Conservation (phyloP, 768 basidiomycete species). For the Roridomyces roridus region DNA sequence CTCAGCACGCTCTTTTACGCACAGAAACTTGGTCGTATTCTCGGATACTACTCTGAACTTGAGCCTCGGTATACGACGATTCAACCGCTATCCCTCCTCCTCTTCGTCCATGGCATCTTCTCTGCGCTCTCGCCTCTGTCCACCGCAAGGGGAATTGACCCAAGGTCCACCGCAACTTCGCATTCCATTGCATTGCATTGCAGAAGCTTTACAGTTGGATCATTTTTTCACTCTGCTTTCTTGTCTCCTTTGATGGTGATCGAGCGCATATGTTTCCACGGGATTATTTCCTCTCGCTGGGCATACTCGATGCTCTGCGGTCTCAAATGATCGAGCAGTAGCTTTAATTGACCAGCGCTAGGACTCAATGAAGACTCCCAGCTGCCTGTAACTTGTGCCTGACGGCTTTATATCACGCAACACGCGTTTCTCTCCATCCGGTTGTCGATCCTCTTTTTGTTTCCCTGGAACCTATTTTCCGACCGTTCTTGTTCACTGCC, state of each 20-base stretch:
- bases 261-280: too few species aligned
- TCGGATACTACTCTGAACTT: conserved; percentile 66
- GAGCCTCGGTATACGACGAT: conserved; percentile 1
- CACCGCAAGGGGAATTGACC: conserved; percentile 21
- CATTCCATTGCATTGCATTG: conserved; percentile 14
- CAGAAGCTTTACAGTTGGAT: neutral
- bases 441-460: conserved; percentile 6
- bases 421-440: neutral
- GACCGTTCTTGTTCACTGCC: neutral
- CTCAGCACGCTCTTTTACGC: conserved; percentile 61
- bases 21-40: conserved; percentile 62
- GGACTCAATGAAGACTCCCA: too few species aligned
- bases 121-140: neutral
- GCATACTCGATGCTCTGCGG: too few species aligned
- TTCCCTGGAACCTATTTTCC: neutral
- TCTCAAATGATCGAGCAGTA: too few species aligned
- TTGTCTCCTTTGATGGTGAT: too few species aligned
- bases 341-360: too few species aligned
- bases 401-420: too few species aligned
- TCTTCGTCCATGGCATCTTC: conserved; percentile 16
- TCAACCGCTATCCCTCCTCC: conserved; percentile 20
- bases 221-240: too few species aligned
- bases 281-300: too few species aligned
- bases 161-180: conserved; percentile 13
- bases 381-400: too few species aligned